These are phyloP conservation scores for Aspergillus indologenus DNA, from an alignment of 495 filamentous ascomycete species.

Conservation along the genomic window DNA sequence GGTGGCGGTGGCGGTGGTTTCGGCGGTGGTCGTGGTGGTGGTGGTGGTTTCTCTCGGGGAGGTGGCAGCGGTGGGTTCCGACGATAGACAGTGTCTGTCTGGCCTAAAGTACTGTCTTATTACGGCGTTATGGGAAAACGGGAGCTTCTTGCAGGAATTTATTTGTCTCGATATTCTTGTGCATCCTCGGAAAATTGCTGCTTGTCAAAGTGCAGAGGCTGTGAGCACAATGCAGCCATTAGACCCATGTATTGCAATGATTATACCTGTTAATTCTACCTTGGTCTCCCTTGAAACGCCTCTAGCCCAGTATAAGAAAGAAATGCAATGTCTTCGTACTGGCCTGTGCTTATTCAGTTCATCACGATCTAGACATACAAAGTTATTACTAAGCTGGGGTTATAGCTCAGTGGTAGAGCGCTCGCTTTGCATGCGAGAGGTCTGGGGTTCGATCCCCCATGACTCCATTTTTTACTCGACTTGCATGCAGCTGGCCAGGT, in stretches of 20 bases:
- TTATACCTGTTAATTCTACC: slow-evolving; percentile 12
- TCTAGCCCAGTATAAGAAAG: too few relatives aligned
- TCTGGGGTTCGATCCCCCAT: not conserved
- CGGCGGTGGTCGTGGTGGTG: slow-evolving; percentile 26
- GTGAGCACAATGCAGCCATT: slow-evolving; percentile 36
- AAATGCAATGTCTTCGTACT: too few relatives aligned
- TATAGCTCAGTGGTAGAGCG: not conserved
- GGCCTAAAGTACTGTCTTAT: slow-evolving; percentile 40
- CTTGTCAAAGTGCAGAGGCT: slow-evolving; percentile 33
- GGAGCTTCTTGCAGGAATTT: slow-evolving; percentile 46
- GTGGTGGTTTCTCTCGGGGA: slow-evolving; percentile 16
- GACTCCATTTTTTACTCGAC: not conserved
- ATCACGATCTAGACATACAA: too few relatives aligned
- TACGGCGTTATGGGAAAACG: slow-evolving; percentile 51
- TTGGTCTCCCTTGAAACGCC: not conserved
- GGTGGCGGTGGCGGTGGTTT: slow-evolving; percentile 43
- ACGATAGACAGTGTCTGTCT: slow-evolving; percentile 32
- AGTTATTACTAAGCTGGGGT: not conserved
- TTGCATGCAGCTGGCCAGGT: not conserved
- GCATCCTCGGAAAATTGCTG: slow-evolving; percentile 34
- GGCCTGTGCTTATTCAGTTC: too few relatives aligned
- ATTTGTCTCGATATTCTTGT: slow-evolving; percentile 40
- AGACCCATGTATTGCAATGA: slow-evolving; percentile 21
- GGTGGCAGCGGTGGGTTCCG: slow-evolving; percentile 44
- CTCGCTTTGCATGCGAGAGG: not conserved